Evolutionary conservation across 345 rosid genomes (phyloP).

Genomic region (Jatropha curcas): DNA sequence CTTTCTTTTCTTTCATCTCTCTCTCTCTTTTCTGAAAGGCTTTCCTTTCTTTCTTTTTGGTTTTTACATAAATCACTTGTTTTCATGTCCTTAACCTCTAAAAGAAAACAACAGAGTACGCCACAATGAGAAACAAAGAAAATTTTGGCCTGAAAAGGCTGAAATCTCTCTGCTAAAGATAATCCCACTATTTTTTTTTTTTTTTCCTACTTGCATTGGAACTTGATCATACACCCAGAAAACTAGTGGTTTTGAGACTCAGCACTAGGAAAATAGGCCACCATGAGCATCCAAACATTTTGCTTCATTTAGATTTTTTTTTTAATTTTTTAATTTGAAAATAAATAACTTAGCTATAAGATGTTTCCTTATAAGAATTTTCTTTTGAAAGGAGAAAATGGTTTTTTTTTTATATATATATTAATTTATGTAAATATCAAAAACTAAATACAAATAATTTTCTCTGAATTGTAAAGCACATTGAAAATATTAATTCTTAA

Average conservation of each 20-base stretch:
- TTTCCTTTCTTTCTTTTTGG: not conserved
- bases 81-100: not conserved
- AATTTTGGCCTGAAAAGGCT: not conserved
- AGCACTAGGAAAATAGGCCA: not conserved
- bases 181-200: not conserved
- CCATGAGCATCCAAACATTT: not conserved
- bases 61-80: not conserved
- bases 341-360: no score
- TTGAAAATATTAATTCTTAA: no score
- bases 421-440: no score
- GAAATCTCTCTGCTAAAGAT: not conserved
- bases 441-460: no score
- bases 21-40: no score
- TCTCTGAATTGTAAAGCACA: no score
- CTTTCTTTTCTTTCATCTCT: no score
- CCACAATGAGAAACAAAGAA: not conserved
- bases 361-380: no score
- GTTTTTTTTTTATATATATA: no score
- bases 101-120: not conserved
- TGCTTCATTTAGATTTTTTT: no score
- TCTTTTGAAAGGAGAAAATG: no score
- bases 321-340: no score
- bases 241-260: not conserved
- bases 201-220: constrained; percentile 4
- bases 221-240: constrained; percentile 4